Base-by-base conservation (phyloP, 352 stramenopile species). In the Poterioochromonas sp. region DNA sequence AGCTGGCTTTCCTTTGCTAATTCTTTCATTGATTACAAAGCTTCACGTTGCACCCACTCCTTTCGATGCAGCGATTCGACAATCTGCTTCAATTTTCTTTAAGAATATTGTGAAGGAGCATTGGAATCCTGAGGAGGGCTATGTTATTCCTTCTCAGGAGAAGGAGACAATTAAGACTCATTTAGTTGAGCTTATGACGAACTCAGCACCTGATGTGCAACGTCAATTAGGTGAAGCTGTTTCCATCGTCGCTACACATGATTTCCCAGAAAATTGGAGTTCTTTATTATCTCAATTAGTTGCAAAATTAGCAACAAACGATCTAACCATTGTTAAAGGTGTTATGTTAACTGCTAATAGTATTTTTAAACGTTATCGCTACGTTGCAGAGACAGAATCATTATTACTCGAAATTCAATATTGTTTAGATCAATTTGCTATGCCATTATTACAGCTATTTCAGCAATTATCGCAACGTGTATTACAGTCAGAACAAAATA, bases 81-180 rank as follows among this genome's bases (percentile, higher is more conserved):
- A 79, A 26, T 68, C 83, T 8, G 79, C 76, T 18, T 79, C 85
- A 20, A 79, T 88, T 8, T 78, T 84, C 78, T 98, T 99, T 86
- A 99, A 99, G 83, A 99, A 99, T 87, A 89, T 97, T 68, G 90
- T 99, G 79, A 97, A 97, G 86, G 91, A 95, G 71, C 93, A 92
- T 80, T 99, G 96, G 96, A 92, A 94, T 76, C 90, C 90, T 8
- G 87, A 83, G 22, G 79, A 87, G 37, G 77, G 83, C 26, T 77
- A 85, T n/a, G 2, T 47, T n/a, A 71, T 96, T n/a, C 80, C 84
- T 26, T 62, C 84, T 47, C 81, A 83, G 3, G 95, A 99, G 84
- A 95, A 96, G 60, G 83, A 85, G 22, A 80, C 95, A 35, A 96
- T 99, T 76, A 99, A 99, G 87, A 88, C 89, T 73, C 89, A 99